Evolutionary conservation across 495 filamentous ascomycete species (phyloP), one percentile per base, ranked within the genome.

Genomic region (Trichoderma asperelloides): DNA sequence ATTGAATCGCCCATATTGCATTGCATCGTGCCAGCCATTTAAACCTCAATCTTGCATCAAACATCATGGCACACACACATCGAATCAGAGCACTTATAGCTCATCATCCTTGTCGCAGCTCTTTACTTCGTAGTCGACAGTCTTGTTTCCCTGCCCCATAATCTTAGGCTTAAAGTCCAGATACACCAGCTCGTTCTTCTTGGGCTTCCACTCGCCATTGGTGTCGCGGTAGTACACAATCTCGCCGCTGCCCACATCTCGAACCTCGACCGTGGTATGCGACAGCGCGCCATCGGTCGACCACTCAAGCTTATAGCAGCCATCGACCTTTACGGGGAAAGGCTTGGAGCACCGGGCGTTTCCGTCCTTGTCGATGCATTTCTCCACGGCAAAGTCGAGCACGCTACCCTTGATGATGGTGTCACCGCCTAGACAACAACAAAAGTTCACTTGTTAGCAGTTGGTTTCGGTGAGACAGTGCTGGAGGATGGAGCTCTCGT

Each of bases 91-190:
- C 33, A 7, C 9, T 37, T 45, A 51, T 21, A 51, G 18, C 47
- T 51, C 47, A 7, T 51, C 21, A 6, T 65, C 18, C 68, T 68
- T 76, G 66, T 78, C 70, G 55, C 78, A 79, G 18, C 72, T 79
- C 45, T 39, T 73, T 3, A 79, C 76, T 25, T 69, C 63, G 57
- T 78, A 79, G 62, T 75, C 70, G 4, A 79, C 78, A 3, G 76
- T 78, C 65, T 75, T 66, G 37, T 78, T 78, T 12, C 78, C 78
- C 0, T 73, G 75, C 2, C 71, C 70, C 30, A 72, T 73, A 11
- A 79, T 68, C 70, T 79, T 79, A 9, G 78, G 78, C 62, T 77
- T 77, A 67, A 79, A 79, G 41, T 79, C 78, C 27, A 79, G 49
- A 41, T 78, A 78, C 0, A 79, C 76, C 21, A 78, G 68, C 77